Percentiles rank a stretch among this genome's conserved stretches.
Evolutionary conservation across 345 rosid genomes (phyloP).

Genomic region (Zanthoxylum bungeanum): DNA sequence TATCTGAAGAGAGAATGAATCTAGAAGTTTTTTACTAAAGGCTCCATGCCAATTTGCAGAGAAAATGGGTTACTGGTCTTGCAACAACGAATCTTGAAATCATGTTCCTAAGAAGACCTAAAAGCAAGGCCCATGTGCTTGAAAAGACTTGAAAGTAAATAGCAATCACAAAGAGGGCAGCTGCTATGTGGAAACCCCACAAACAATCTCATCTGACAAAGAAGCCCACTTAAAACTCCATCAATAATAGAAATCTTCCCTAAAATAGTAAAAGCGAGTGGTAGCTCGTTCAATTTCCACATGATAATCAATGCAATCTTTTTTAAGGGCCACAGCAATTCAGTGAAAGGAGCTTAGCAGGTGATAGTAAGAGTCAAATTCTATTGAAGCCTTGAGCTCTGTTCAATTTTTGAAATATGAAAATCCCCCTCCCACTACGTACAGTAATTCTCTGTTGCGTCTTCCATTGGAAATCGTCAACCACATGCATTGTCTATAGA

Average conservation of each 20-base stretch:
- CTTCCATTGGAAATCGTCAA: constrained; percentile 11
- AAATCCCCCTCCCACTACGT: constrained; percentile 8
- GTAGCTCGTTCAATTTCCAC: constrained; percentile 12
- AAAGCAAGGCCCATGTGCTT: constrained; percentile 28
- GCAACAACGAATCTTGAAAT: constrained; percentile 10
- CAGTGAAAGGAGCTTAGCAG: background rate
- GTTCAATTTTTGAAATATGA: constrained; percentile 21
- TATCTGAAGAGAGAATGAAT: constrained; percentile 4
- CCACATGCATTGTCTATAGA: constrained; percentile 12
- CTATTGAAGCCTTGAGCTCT: constrained; percentile 24
- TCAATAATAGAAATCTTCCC: constrained; percentile 23
- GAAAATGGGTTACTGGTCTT: constrained; percentile 12
- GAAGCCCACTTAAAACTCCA: constrained; percentile 17
- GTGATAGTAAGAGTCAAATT: constrained; percentile 14
- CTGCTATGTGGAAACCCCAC: constrained; percentile 30
- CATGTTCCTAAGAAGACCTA: constrained; percentile 28
- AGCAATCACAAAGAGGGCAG: constrained; percentile 15
- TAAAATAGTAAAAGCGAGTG: constrained; percentile 17
- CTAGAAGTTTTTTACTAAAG: constrained; percentile 6
- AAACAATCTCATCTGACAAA: constrained; percentile 16
- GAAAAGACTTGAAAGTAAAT: constrained; percentile 30
- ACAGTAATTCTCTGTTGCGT: constrained; percentile 4
- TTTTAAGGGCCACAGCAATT: constrained; percentile 6
- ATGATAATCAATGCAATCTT: constrained; percentile 23
- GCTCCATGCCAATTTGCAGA: background rate